A percentile compares a stretch with the other conserved stretches of the same genome.
These are phyloP conservation scores for Phytophthora pseudosyringae DNA, from an alignment of 352 stramenopile species.

Conservation along the genomic window DNA sequence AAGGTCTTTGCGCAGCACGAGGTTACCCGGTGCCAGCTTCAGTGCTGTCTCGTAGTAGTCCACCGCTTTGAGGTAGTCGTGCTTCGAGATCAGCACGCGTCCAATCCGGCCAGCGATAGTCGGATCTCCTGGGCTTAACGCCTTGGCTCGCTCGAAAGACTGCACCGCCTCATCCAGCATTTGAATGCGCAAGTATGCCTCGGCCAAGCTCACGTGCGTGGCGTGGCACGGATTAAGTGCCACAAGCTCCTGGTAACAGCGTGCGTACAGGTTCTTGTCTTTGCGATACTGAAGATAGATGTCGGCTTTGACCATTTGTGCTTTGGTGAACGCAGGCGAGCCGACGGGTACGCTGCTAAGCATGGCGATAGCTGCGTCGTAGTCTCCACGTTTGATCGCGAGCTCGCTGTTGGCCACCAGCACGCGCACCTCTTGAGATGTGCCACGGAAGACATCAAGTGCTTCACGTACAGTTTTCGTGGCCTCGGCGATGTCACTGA, in stretches of 20 bases:
- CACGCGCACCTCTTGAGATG: constrained; percentile 90
- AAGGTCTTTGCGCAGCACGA: constrained; percentile 89
- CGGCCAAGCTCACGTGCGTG: constrained; percentile 87
- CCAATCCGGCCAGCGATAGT: constrained; percentile 90
- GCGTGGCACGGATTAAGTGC: constrained; percentile 71
- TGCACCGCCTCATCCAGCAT: constrained; percentile 90
- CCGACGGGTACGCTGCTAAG: constrained; percentile 84
- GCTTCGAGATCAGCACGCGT: constrained; percentile 91
- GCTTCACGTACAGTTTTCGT: constrained; percentile 73
- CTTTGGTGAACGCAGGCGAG: constrained; percentile 85
- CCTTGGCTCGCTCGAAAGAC: constrained; percentile 68
- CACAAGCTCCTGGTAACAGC: constrained; percentile 92
- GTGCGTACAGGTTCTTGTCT: constrained; percentile 90
- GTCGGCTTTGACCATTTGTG: constrained; percentile 93
- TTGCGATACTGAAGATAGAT: constrained; percentile 93
- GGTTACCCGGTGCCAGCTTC: constrained; percentile 74
- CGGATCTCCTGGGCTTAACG: constrained; percentile 66
- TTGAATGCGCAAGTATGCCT: constrained; percentile 94
- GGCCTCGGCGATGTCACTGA: constrained; percentile 75
- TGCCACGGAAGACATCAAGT: constrained; percentile 77
- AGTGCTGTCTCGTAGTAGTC: constrained; percentile 94
- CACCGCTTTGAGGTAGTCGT: constrained; percentile 94
- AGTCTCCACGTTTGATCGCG: constrained; percentile 90
- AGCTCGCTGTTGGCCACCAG: constrained; percentile 92
- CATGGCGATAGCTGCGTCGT: constrained; percentile 90